Evolutionary conservation across 176 grass and related monocot genomes (phyloP), one percentile per base, ranked within the genome.

Genomic region (Ensete glaucum): DNA sequence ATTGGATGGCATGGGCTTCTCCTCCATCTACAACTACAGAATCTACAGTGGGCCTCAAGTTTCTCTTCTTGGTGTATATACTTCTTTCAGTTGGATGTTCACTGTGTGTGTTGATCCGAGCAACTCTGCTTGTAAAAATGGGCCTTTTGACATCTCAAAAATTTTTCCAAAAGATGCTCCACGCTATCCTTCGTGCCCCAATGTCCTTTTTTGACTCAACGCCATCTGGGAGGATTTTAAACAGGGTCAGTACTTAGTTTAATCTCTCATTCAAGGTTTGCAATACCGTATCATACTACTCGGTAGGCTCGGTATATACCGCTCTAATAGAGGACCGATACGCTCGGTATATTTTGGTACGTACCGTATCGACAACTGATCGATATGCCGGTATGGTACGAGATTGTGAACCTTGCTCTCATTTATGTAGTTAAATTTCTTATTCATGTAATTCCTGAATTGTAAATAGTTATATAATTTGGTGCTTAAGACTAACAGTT

Each of bases 141-240:
- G 90, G 88, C 62, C 84, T 99, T 53, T 53, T 80, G 72, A 86
- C 95, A 73, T 86, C 95, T 72, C 77, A 99, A 77, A 87, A 79
- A 58, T 91, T 99, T 73, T 99, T 99, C 50, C 85, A 87, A 55
- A 84, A 87, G 66, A 99, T 99, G 95, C 84, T 99, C 21, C 82
- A 70, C 34, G 89, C 88, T 71, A 85, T 94, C 48, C 11, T 99
- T 64, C 90, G 76, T 56, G 95, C 95, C 29, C 95, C 95, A 14
- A 99, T 99, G 95, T 90, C 90, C 20, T 99, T 99, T 86, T 99
- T 94, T 84, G 95, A 99, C 70, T 94, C 95, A 73, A 99, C 95
- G 10, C 95, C 88, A 83, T 85, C 86, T 62, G 95, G 95, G 67
- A 91, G 95, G 83, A 98, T 98, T 80, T 81, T 98, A 77, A 98